Conservation (phyloP, 2,329 filamentous ascomycete species). For the Ascosphaera pollenicola region DNA sequence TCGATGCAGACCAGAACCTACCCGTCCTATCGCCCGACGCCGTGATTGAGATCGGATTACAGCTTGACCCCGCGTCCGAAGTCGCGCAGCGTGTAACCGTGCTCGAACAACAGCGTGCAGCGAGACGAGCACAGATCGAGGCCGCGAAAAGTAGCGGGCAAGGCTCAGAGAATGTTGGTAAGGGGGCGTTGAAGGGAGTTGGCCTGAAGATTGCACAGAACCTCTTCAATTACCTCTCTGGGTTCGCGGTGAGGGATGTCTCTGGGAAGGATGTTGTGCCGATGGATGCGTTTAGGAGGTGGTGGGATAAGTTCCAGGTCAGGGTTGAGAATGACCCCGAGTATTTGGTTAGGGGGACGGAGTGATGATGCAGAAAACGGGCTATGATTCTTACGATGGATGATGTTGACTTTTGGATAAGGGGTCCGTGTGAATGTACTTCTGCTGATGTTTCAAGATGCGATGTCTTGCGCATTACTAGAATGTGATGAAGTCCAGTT, state of each 20-base stretch:
- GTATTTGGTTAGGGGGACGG: constrained; percentile 52
- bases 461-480: no score
- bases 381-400: constrained; percentile 8
- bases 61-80: constrained; percentile 51
- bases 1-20: constrained; percentile 12
- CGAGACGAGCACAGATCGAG: not conserved
- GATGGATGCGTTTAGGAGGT: constrained; percentile 86
- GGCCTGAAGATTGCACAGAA: constrained; percentile 23
- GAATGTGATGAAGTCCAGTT: no score
- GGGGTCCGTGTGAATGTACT: constrained; percentile 2
- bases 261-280: constrained; percentile 67
- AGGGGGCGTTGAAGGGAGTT: no score
- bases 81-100: constrained; percentile 48
- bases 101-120: constrained; percentile 18
- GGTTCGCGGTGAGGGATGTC: constrained; percentile 46
- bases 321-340: constrained; percentile 65
- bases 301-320: constrained; percentile 94
- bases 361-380: not conserved
- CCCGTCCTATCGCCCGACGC: constrained; percentile 12
- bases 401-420: constrained; percentile 6
- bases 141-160: constrained; percentile 7
- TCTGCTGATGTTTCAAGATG: no score
- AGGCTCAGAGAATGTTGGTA: constrained; percentile 10
- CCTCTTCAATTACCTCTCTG: constrained; percentile 87
- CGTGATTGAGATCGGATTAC: constrained; percentile 57